These are phyloP conservation scores for Curvularia eragrostidis DNA, from an alignment of 2,329 filamentous ascomycete genomes.

Conservation along the genomic window DNA sequence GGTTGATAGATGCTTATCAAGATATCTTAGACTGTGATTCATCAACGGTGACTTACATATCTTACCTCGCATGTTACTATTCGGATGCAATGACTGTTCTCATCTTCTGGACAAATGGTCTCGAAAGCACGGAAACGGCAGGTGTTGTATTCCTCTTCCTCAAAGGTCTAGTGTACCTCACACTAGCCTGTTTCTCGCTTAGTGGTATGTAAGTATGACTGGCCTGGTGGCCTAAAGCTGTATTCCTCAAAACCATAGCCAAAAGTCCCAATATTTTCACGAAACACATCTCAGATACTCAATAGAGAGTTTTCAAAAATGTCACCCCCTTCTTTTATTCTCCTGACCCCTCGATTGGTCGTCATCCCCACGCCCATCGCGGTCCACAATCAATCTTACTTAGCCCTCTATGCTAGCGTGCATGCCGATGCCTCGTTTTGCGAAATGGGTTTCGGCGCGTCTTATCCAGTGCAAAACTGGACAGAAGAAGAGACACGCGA, in stretches of 20 bases:
- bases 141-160: background rate
- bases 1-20: conserved; percentile 53
- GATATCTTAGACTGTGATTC: conserved; percentile 52
- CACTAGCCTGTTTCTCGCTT: background rate
- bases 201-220: conserved; percentile 5
- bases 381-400: background rate
- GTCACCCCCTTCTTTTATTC: background rate
- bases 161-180: background rate
- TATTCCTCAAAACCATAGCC: background rate
- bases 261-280: too few relatives aligned
- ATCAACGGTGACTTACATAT: too few relatives aligned
- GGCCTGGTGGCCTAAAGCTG: background rate
- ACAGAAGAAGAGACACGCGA: conserved; percentile 19
- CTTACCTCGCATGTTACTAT: too few relatives aligned
- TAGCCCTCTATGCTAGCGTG: conserved; percentile 5
- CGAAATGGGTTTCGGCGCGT: background rate
- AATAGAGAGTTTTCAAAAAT: background rate
- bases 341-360: conserved; percentile 5
- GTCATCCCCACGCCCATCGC: conserved; percentile 8
- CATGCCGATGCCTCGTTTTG: background rate
- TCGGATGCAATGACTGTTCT: background rate
- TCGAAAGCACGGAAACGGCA: background rate
- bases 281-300: background rate
- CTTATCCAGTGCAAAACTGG: conserved; percentile 1
- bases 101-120: background rate